These are phyloP conservation scores for Tuber borchii DNA, from an alignment of 495 filamentous ascomycete species.

Conservation along the genomic window DNA sequence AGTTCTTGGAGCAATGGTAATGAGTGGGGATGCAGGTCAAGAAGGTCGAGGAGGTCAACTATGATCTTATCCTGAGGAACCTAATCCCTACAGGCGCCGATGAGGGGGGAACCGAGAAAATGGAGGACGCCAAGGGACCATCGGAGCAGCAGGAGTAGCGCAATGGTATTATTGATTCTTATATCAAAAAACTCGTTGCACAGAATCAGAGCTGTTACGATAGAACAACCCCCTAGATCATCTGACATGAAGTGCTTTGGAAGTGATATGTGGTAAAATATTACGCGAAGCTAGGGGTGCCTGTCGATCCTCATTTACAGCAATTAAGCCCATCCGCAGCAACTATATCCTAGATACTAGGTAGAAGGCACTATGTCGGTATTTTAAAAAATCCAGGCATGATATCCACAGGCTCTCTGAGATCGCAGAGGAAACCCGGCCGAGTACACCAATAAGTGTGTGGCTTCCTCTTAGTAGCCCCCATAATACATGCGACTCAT, in stretches of 20 bases:
- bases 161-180: neutral
- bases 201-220: neutral
- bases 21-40: conserved; percentile 55
- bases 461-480: neutral
- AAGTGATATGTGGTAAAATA: neutral
- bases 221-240: neutral
- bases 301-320: neutral
- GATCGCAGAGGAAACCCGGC: neutral
- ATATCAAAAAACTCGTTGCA: neutral
- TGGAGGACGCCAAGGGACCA: neutral
- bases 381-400: neutral
- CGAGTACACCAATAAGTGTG: neutral
- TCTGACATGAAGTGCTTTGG: neutral
- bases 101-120: neutral
- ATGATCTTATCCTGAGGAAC: conserved; percentile 83
- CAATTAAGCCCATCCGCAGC: neutral
- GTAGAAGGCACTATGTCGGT: neutral
- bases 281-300: neutral
- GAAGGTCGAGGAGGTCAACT: conserved; percentile 96
- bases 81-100: conserved; percentile 52
- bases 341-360: neutral
- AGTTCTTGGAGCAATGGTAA: neutral
- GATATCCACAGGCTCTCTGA: neutral
- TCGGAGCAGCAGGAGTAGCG: neutral
- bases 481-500: too few relatives aligned